Percentiles rank a stretch among this genome's conserved stretches.
Evolutionary conservation across 441 rosid genomes (phyloP).

Genomic region (Adansonia grandidieri): DNA sequence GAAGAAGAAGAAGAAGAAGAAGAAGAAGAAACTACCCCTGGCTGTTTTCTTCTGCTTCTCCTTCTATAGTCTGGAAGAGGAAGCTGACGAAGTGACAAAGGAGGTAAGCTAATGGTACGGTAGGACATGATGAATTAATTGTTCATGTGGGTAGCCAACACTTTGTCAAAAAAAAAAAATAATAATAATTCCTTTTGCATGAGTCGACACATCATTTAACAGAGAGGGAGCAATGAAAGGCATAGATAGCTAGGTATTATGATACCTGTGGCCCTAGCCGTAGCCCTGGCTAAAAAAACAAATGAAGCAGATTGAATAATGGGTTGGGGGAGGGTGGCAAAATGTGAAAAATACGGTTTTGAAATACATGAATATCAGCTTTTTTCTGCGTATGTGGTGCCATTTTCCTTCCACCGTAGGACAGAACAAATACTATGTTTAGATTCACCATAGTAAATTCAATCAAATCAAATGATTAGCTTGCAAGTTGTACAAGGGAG

Average conservation of each 20-base stretch:
- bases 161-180: constrained; percentile 30
- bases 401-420: too few relatives aligned
- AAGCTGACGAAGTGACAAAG: background rate
- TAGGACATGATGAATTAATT: constrained; percentile 13
- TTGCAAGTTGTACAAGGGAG: too few relatives aligned
- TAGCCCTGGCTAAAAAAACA: background rate
- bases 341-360: too few relatives aligned
- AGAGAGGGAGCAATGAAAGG: too few relatives aligned
- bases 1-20: too few relatives aligned
- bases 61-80: background rate
- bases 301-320: background rate
- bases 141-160: constrained; percentile 38
- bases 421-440: too few relatives aligned
- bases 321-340: background rate
- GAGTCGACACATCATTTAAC: background rate
- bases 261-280: background rate
- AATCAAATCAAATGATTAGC: too few relatives aligned
- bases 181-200: constrained; percentile 36
- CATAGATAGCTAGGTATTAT: background rate
- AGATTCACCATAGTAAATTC: too few relatives aligned
- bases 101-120: constrained; percentile 19
- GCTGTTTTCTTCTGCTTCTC: background rate
- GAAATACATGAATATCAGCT: constrained; percentile 17
- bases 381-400: constrained; percentile 14
- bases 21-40: background rate